Evolutionary conservation across 1,139 yeast species (phyloP).

Genomic region (Lodderomyces jiufengensis): DNA sequence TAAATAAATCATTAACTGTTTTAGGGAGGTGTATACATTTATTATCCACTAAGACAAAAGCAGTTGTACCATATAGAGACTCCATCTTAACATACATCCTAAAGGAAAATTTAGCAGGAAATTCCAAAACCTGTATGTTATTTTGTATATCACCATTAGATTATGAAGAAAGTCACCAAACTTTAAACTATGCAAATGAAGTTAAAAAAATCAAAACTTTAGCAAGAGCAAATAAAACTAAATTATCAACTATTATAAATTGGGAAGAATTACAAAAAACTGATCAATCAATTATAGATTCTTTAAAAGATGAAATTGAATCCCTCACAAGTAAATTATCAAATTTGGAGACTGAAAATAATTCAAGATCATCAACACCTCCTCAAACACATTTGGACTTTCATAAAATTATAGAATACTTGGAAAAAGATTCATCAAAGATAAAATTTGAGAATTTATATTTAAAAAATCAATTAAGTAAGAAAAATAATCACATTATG

Average conservation of each 20-base stretch:
- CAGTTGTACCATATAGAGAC: conserved; percentile 66
- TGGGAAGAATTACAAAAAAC: conserved; percentile 28
- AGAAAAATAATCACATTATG: conserved; percentile 20
- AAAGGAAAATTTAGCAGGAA: conserved; percentile 71
- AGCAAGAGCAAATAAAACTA: conserved; percentile 48
- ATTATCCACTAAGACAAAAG: conserved; percentile 23
- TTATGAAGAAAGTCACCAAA: conserved; percentile 69
- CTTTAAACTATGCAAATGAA: conserved; percentile 70
- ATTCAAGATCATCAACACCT: conserved; percentile 3
- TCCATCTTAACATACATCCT: conserved; percentile 69
- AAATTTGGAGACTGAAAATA: conserved; percentile 5
- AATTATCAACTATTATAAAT: conserved; percentile 26
- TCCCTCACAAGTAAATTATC: conserved; percentile 27
- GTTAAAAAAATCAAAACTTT: conserved; percentile 66
- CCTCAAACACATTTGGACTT: conserved; percentile 1
- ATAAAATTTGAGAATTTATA: conserved; percentile 35
- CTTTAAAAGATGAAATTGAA: conserved; percentile 30
- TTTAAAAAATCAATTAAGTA: conserved; percentile 18
- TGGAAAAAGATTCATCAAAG: conserved; percentile 30
- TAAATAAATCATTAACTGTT: conserved; percentile 72
- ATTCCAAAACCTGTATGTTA: conserved; percentile 71
- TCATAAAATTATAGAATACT: conserved; percentile 26
- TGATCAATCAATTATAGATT: conserved; percentile 29
- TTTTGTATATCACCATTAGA: conserved; percentile 76
- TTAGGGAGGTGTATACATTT: conserved; percentile 71